These are phyloP conservation scores for grape (Vitis vinifera) DNA, from an alignment of 164 flowering plant species.

Conservation along the genomic window DNA sequence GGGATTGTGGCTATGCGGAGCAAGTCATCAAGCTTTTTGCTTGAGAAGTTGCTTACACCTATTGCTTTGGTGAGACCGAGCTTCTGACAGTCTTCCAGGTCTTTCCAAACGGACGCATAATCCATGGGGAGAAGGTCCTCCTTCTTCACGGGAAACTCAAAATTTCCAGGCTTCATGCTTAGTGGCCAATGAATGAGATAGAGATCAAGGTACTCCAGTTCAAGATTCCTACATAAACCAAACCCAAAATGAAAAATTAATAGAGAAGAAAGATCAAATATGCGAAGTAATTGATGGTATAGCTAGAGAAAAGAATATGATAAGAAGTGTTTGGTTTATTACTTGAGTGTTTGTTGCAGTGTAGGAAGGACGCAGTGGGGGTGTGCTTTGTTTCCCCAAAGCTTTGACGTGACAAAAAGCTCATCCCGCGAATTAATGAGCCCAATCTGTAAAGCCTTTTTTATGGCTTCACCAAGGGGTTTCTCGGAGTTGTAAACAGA, in stretches of 20 bases:
- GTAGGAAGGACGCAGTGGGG: no score
- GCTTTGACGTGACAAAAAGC: no score
- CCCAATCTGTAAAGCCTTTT: no score
- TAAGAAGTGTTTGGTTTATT: no score
- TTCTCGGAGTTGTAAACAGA: no score
- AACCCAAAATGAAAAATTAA: background rate
- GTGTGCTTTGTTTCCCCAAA: no score
- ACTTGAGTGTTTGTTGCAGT: no score
- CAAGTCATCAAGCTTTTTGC: background rate
- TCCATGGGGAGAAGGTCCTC: background rate
- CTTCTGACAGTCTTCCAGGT: background rate
- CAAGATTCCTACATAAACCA: background rate
- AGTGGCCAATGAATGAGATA: slow-evolving; percentile 1
- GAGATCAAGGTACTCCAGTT: background rate
- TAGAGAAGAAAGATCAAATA: no score
- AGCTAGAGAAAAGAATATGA: no score
- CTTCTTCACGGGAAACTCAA: background rate
- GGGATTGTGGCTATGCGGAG: background rate
- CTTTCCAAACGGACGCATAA: background rate
- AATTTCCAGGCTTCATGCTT: background rate
- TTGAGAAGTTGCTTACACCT: background rate
- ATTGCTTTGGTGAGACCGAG: background rate
- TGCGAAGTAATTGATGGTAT: background rate
- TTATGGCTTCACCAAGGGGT: no score
- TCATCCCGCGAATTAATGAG: no score